phyloP scores from a whole-genome alignment of 148 eudicot species.

The Dysphania ambrosioides region DNA sequence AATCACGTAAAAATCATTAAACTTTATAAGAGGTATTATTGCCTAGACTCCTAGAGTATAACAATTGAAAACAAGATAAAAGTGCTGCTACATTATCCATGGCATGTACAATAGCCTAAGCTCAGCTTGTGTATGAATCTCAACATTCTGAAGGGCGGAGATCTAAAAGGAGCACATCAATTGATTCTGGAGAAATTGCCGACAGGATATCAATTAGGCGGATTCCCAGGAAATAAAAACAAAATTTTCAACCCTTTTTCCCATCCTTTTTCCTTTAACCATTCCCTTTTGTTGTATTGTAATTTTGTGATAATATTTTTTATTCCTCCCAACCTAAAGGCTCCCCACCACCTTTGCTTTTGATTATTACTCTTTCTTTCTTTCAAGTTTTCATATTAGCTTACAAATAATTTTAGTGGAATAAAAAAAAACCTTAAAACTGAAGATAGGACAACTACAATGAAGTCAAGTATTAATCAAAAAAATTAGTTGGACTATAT shows the following conservation, averaged over 20 bases:
- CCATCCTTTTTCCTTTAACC: constrained; percentile 9
- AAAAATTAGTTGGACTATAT: too few relatives aligned
- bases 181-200: constrained; percentile 7
- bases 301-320: constrained; percentile 1
- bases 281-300: constrained; percentile 24
- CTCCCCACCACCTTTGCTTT: not conserved
- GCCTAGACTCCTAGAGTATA: not conserved
- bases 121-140: too few relatives aligned
- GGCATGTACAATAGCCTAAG: too few relatives aligned
- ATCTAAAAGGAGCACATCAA: too few relatives aligned
- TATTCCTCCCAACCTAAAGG: constrained; percentile 9
- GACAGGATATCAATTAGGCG: constrained; percentile 27
- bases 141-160: too few relatives aligned
- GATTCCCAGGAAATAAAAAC: constrained; percentile 28
- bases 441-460: too few relatives aligned
- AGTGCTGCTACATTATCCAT: not conserved
- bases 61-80: not conserved
- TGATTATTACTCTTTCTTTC: not conserved
- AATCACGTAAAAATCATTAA: too few relatives aligned
- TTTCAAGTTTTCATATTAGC: constrained; percentile 14
- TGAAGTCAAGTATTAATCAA: too few relatives aligned
- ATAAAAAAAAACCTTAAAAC: too few relatives aligned
- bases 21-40: too few relatives aligned
- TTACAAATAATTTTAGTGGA: too few relatives aligned
- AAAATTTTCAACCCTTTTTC: not conserved